Conservation (phyloP, 371 early-diverging fungal genomes). For the Capniomyces stellatus region DNA sequence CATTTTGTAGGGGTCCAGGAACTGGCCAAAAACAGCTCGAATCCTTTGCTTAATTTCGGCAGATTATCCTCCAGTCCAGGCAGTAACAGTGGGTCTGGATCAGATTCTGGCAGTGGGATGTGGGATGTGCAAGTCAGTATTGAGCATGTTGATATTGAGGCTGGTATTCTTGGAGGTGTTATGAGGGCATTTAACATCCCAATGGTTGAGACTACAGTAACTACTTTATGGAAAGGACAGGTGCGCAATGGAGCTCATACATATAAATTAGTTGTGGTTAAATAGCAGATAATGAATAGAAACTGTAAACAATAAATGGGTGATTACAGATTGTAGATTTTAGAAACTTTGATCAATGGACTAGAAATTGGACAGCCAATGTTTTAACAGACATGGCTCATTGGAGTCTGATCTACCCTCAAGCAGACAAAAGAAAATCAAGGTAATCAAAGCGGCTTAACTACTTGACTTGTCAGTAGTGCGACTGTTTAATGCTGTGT, state of each 20-base stretch:
- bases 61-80: neutral
- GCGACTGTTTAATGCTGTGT: no score
- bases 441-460: neutral
- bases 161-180: slow-evolving; percentile 27
- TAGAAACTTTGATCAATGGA: slow-evolving; percentile 20
- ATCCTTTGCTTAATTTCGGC: neutral
- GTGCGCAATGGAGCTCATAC: slow-evolving; percentile 4
- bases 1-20: neutral
- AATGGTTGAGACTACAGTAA: slow-evolving; percentile 22
- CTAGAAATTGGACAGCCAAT: neutral
- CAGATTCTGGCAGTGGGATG: neutral
- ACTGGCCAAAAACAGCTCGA: neutral
- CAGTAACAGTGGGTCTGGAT: neutral
- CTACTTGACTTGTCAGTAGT: no score
- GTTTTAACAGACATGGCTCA: slow-evolving; percentile 6
- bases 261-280: neutral
- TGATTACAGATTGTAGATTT: slow-evolving; percentile 33
- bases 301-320: slow-evolving; percentile 28
- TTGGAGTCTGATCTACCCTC: neutral
- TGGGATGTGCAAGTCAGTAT: slow-evolving; percentile 23
- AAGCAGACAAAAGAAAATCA: neutral
- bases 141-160: slow-evolving; percentile 29
- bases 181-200: slow-evolving; percentile 38
- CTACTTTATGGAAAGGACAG: slow-evolving; percentile 39
- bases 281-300: no score